These are phyloP conservation scores for Boletus huronensis DNA, from an alignment of 768 basidiomycete genomes.

Conservation along the genomic window DNA sequence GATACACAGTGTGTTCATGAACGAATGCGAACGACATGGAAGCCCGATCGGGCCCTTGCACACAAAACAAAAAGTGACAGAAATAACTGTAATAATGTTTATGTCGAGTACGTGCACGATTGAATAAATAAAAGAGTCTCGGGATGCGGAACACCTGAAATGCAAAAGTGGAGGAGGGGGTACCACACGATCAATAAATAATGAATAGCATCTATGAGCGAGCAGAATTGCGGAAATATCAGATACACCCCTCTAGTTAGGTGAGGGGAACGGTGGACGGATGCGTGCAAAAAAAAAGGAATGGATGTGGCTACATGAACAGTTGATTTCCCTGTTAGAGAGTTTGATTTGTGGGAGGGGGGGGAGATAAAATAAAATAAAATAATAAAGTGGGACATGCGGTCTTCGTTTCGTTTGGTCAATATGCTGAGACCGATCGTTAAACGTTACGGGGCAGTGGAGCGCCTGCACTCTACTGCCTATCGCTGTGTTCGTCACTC, in stretches of 20 bases:
- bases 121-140: background rate
- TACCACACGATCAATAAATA: background rate
- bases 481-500: conserved; percentile 46
- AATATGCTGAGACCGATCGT: conserved; percentile 7
- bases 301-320: background rate
- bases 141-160: background rate
- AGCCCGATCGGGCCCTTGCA: too few relatives aligned
- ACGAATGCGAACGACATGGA: too few relatives aligned
- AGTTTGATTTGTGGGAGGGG: background rate
- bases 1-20: background rate
- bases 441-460: conserved; percentile 3
- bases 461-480: conserved; percentile 25
- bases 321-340: background rate
- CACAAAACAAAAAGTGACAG: too few relatives aligned
- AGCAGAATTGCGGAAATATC: background rate
- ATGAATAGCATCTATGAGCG: background rate
- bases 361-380: background rate
- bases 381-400: background rate
- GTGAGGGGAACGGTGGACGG: background rate
- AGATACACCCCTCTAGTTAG: background rate
- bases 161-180: background rate
- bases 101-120: background rate
- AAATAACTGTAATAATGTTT: background rate
- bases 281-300: background rate
- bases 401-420: background rate